Percentiles rank a stretch among this genome's conserved stretches.
These are phyloP conservation scores for Penicillium taxi DNA, from an alignment of 495 filamentous ascomycete species.

Conservation along the genomic window DNA sequence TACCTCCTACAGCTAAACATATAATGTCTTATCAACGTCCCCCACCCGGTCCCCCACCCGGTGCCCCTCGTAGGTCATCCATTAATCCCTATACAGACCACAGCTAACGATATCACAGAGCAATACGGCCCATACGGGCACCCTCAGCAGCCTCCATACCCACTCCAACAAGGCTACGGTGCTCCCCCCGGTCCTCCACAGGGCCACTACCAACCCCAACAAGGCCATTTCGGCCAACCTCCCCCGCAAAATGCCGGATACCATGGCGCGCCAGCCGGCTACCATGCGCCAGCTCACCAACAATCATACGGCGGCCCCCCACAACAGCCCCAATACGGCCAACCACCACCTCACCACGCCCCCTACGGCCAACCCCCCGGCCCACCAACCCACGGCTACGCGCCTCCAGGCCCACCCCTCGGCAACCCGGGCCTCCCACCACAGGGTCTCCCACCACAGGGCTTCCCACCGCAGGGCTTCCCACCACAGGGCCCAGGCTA, in stretches of 20 bases:
- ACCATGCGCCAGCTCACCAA: constrained; percentile 16
- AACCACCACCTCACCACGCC: constrained; percentile 11
- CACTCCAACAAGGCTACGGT: constrained; percentile 24
- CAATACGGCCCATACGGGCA: constrained; percentile 26
- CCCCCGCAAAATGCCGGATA: constrained; percentile 13
- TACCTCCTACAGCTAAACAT: not conserved
- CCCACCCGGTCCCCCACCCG: constrained; percentile 9
- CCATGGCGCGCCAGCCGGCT: constrained; percentile 15
- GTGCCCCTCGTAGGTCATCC: not conserved
- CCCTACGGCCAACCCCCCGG: constrained; percentile 23
- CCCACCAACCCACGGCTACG: constrained; percentile 28
- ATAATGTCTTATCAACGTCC: constrained; percentile 26
- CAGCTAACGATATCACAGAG: constrained; percentile 12
- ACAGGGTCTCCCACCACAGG: constrained; percentile 29
- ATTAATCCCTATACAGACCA: not conserved
- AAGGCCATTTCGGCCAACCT: constrained; percentile 13
- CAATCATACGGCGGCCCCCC: constrained; percentile 16
- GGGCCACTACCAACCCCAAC: constrained; percentile 21
- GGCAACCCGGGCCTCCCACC: constrained; percentile 34
- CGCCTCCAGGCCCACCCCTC: too few relatives aligned
- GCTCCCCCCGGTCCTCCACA: constrained; percentile 30
- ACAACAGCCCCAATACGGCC: constrained; percentile 18
- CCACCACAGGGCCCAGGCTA: too few relatives aligned
- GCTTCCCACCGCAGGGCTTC: constrained; percentile 24
- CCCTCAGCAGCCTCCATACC: constrained; percentile 20